Conservation (phyloP, 2,329 filamentous ascomycete species). For the Aaosphaeria pasadenensis region DNA sequence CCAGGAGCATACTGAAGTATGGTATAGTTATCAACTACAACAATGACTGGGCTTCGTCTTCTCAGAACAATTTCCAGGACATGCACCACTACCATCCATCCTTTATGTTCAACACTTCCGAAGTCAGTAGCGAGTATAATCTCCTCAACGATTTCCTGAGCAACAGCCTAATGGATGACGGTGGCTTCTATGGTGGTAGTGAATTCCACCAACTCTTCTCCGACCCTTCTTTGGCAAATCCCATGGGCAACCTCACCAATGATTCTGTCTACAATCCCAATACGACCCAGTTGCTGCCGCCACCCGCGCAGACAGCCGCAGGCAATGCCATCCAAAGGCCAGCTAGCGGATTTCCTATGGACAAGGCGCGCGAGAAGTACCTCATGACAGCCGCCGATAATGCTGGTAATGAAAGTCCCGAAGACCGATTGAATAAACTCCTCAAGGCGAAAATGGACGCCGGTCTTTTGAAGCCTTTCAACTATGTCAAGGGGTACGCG, state of each 20-base stretch:
- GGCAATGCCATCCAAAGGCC: conserved; percentile 60
- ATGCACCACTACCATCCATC: conserved; percentile 92
- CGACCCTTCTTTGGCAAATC: conserved; percentile 54
- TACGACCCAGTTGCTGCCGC: conserved; percentile 44
- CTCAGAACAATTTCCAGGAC: conserved; percentile 84
- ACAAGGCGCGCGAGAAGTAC: conserved; percentile 78
- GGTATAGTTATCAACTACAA: conserved; percentile 67
- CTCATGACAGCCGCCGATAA: conserved; percentile 97
- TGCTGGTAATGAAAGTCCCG: conserved; percentile 78
- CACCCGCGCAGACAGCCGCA: conserved; percentile 43
- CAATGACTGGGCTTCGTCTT: conserved; percentile 71
- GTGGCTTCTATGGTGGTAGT: conserved; percentile 40
- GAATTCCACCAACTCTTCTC: conserved; percentile 55
- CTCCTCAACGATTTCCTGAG: conserved; percentile 95
- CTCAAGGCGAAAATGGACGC: conserved; percentile 95
- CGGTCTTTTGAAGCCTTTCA: conserved; percentile 91
- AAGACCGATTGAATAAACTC: conserved; percentile 92
- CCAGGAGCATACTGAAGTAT: conserved; percentile 21
- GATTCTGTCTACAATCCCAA: conserved; percentile 33
- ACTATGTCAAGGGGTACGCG: conserved; percentile 96
- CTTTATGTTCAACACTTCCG: conserved; percentile 92
- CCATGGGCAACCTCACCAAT: conserved; percentile 39
- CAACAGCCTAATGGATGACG: conserved; percentile 79
- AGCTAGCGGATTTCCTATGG: conserved; percentile 59
- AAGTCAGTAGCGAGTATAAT: conserved; percentile 96